Evolutionary conservation across 2,329 filamentous ascomycete genomes (phyloP).

Genomic region (Akanthomyces uredinophilus): DNA sequence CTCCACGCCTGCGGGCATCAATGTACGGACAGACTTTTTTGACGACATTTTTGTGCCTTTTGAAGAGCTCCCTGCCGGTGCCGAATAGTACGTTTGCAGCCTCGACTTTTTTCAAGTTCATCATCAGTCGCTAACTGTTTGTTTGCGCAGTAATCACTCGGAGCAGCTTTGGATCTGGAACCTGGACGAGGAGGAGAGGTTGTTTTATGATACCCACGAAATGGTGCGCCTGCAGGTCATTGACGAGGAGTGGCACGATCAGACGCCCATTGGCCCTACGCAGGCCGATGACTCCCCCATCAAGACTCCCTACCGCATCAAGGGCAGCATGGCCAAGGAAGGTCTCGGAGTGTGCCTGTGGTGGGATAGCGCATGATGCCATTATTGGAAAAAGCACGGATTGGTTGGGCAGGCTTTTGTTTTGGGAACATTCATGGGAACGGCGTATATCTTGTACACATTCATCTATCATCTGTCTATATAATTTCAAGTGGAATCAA

Average conservation of each 20-base stretch:
- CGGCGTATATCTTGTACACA: constrained; percentile 20
- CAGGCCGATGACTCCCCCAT: constrained; percentile 57
- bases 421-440: constrained; percentile 16
- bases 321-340: constrained; percentile 57
- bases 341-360: constrained; percentile 59
- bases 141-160: constrained; percentile 55
- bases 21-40: constrained; percentile 84
- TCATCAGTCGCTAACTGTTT: constrained; percentile 16
- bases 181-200: constrained; percentile 58
- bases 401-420: not conserved
- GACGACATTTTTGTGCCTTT: constrained; percentile 81
- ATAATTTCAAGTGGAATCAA: constrained; percentile 8
- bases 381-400: constrained; percentile 1
- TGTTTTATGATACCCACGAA: constrained; percentile 89
- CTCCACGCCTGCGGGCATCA: constrained; percentile 66
- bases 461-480: constrained; percentile 23
- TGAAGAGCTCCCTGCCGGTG: constrained; percentile 68
- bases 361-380: constrained; percentile 45
- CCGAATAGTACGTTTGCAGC: constrained; percentile 59
- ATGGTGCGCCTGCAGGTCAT: constrained; percentile 81
- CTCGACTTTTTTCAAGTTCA: not conserved
- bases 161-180: constrained; percentile 85
- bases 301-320: constrained; percentile 67
- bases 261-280: constrained; percentile 64
- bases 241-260: constrained; percentile 86